Percentiles rank a stretch among this genome's conserved stretches.
phyloP scores from a whole-genome alignment of 2,329 filamentous ascomycete genomes.

The Penicillium rolfsii region DNA sequence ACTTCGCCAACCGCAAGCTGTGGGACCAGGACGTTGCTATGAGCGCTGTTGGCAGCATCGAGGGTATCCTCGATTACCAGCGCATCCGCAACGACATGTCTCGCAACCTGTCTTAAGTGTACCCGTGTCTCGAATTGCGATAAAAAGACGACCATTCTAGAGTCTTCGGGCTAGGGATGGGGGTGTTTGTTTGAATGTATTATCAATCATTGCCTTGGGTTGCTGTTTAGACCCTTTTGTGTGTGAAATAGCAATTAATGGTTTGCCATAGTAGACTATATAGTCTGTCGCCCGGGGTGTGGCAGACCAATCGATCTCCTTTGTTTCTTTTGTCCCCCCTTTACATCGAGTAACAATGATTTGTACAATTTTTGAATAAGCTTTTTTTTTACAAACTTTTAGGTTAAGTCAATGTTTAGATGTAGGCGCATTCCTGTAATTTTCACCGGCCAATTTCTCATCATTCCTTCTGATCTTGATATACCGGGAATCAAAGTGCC shows the following conservation, averaged over 20 bases:
- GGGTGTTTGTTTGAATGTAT: conserved; percentile 33
- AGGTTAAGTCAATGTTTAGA: neutral
- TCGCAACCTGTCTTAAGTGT: conserved; percentile 60
- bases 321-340: conserved; percentile 29
- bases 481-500: neutral
- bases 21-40: conserved; percentile 98
- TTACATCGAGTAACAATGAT: neutral
- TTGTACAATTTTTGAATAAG: neutral
- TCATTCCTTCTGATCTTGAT: neutral
- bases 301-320: conserved; percentile 31
- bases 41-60: conserved; percentile 88
- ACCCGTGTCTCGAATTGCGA: conserved; percentile 23
- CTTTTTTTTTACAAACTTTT: neutral
- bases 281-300: conserved; percentile 28
- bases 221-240: conserved; percentile 33
- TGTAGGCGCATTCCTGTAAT: neutral
- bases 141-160: conserved; percentile 25
- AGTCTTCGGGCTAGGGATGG: conserved; percentile 14
- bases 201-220: conserved; percentile 37
- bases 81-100: conserved; percentile 77
- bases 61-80: conserved; percentile 67
- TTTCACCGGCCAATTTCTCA: neutral
- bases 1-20: conserved; percentile 89
- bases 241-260: conserved; percentile 38
- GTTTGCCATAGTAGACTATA: conserved; percentile 37